Percentiles rank a stretch among this genome's conserved stretches.
Evolutionary conservation across 2,329 filamentous ascomycete genomes (phyloP).

Genomic region (Chrysosporium queenslandicum): DNA sequence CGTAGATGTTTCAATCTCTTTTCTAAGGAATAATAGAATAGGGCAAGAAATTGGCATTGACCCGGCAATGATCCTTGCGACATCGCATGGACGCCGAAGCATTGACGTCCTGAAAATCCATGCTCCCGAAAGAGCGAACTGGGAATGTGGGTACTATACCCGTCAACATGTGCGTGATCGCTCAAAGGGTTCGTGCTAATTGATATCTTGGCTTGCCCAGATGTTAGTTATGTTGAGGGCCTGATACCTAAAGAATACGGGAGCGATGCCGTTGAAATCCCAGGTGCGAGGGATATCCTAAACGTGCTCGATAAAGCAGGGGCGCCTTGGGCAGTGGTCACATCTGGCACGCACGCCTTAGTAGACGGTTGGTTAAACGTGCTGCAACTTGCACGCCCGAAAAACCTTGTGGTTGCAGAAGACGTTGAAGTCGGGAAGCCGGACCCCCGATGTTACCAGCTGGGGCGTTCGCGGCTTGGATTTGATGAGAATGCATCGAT

Average conservation of each 20-base stretch:
- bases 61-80: slow-evolving; percentile 74
- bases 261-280: slow-evolving; percentile 70
- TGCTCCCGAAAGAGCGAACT: slow-evolving; percentile 75
- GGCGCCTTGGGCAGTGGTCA: slow-evolving; percentile 76
- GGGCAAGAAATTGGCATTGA: slow-evolving; percentile 75
- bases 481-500: slow-evolving; percentile 43
- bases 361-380: slow-evolving; percentile 63
- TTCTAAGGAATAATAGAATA: slow-evolving; percentile 25
- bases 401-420: slow-evolving; percentile 62
- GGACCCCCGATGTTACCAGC: slow-evolving; percentile 61
- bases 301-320: slow-evolving; percentile 51
- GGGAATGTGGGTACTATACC: slow-evolving; percentile 64
- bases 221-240: slow-evolving; percentile 69
- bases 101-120: slow-evolving; percentile 77
- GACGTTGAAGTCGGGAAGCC: slow-evolving; percentile 67
- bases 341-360: slow-evolving; percentile 56
- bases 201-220: slow-evolving; percentile 37
- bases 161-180: not conserved
- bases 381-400: slow-evolving; percentile 54
- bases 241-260: slow-evolving; percentile 68
- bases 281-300: slow-evolving; percentile 65
- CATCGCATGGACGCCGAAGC: slow-evolving; percentile 79
- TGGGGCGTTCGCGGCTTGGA: slow-evolving; percentile 55
- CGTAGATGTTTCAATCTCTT: not conserved
- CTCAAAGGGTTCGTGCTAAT: not conserved